These are phyloP conservation scores for Fusarium multiceps DNA, from an alignment of 2,329 filamentous ascomycete species.

Conservation along the genomic window DNA sequence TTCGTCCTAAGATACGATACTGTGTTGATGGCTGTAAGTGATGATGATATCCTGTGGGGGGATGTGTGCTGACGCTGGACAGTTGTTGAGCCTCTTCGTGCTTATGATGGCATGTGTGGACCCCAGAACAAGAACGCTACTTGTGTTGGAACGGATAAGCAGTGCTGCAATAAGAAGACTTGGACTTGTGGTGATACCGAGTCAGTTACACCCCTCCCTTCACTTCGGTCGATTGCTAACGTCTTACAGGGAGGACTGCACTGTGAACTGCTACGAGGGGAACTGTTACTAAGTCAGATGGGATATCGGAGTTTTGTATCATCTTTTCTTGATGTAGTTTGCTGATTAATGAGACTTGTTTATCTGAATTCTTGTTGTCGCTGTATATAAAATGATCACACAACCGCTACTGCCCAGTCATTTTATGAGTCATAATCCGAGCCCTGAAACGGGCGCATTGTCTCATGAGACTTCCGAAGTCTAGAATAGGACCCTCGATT, in stretches of 20 bases:
- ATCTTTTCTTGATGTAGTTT: background rate
- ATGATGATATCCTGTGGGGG: no score
- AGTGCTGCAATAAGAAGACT: slow-evolving; percentile 25
- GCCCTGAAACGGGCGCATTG: no score
- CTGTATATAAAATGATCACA: rapidly evolving
- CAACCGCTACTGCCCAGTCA: background rate
- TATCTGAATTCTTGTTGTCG: background rate
- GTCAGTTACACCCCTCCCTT: background rate
- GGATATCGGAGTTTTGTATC: background rate
- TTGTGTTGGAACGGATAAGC: slow-evolving; percentile 19
- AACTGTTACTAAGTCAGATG: background rate
- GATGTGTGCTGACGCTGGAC: background rate
- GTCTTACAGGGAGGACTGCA: background rate
- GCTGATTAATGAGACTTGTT: background rate
- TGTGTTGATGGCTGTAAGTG: slow-evolving; percentile 21
- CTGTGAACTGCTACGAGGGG: slow-evolving; percentile 12
- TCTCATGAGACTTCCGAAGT: no score
- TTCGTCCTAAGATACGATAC: slow-evolving; percentile 12
- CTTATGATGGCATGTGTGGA: slow-evolving; percentile 11
- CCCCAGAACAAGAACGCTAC: slow-evolving; percentile 17
- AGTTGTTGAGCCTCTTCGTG: slow-evolving; percentile 1
- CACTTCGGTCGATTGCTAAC: background rate
- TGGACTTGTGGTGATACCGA: slow-evolving; percentile 23
- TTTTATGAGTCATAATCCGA: rapidly evolving
- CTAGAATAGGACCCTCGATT: no score